These are phyloP conservation scores for Suillus tomentosus DNA, from an alignment of 768 basidiomycete species.

Conservation along the genomic window DNA sequence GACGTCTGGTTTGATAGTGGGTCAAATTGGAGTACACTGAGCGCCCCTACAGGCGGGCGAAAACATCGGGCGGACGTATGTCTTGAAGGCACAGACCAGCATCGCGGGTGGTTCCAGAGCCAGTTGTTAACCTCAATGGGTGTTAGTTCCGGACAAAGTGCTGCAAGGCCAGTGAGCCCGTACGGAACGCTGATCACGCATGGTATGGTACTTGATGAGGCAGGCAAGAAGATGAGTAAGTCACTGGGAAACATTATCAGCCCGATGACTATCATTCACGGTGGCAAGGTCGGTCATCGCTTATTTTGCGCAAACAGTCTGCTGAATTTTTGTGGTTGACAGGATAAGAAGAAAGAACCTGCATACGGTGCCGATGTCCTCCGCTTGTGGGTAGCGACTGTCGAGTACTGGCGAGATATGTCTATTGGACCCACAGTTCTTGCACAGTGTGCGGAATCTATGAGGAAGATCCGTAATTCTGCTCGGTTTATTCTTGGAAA, in stretches of 20 bases:
- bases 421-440: conserved; percentile 80
- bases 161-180: conserved; percentile 42
- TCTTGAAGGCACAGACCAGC: conserved; percentile 95
- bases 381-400: conserved; percentile 88
- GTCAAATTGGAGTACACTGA: conserved; percentile 86
- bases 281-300: conserved; percentile 59
- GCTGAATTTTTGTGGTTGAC: conserved; percentile 11
- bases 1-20: conserved; percentile 99
- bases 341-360: conserved; percentile 73
- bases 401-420: conserved; percentile 89
- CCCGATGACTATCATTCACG: conserved; percentile 78
- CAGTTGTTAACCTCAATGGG: conserved; percentile 83
- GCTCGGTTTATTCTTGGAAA: conserved; percentile 87
- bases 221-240: conserved; percentile 97
- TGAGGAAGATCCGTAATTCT: conserved; percentile 86
- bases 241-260: conserved; percentile 89
- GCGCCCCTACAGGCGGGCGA: conserved; percentile 40
- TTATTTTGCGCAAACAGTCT: neutral
- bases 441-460: conserved; percentile 68
- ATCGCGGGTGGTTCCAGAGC: conserved; percentile 99
- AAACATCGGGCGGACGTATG: conserved; percentile 77
- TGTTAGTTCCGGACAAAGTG: conserved; percentile 19
- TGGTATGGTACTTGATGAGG: conserved; percentile 92
- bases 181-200: conserved; percentile 89
- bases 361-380: conserved; percentile 86